Base-by-base conservation (phyloP, 1,139 yeast species). In the Zygosaccharomyces pseudobailii region DNA sequence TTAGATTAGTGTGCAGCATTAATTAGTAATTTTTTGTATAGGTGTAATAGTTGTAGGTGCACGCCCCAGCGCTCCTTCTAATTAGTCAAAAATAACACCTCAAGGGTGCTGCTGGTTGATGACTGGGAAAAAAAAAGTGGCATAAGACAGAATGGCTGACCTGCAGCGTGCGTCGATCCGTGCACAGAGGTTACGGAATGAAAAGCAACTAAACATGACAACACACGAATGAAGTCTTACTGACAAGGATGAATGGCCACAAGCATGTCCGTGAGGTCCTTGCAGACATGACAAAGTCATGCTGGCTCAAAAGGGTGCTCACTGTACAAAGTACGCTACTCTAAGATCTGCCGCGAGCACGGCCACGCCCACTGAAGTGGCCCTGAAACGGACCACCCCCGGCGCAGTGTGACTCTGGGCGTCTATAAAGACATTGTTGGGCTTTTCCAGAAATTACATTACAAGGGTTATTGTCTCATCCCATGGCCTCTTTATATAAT, bases 281-380 rank as follows among this genome's bases (percentile, higher is more conserved):
- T 32, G 33, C 33, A 38, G 33, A 21, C 32, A 38, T 38, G 41
- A 38, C 33, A 34, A 9, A 13, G 24, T 34, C 24, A 34, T 23
- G 33, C 10, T 30, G 33, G 33, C 33, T 30, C 33, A 30, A 42
- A 39, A 44, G 40, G 42, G 42, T 39, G 25, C 36, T 24, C 46
- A 37, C 40, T 28, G 28, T 41, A 36, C 30, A 36, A 19, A 41
- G 32, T 40, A 42, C 42, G 34, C 76, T 64, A 51, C 69, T 85
- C 88, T 85, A 76, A 84, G 92, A 85, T 55, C 86, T 73, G 70
- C 84, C 92, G 92, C 92, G 89, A 85, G 94, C 94, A 85, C 94
- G 87, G 78, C 77, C 54, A 55, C 65, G 67, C 67, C 60, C 66
- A 67, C 66, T 56, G 65, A 54, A 65, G 61, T 49, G 55, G 54